Conservation (phyloP, 2,329 filamentous ascomycete species). For the Atkinsonella hypoxylon region DNA sequence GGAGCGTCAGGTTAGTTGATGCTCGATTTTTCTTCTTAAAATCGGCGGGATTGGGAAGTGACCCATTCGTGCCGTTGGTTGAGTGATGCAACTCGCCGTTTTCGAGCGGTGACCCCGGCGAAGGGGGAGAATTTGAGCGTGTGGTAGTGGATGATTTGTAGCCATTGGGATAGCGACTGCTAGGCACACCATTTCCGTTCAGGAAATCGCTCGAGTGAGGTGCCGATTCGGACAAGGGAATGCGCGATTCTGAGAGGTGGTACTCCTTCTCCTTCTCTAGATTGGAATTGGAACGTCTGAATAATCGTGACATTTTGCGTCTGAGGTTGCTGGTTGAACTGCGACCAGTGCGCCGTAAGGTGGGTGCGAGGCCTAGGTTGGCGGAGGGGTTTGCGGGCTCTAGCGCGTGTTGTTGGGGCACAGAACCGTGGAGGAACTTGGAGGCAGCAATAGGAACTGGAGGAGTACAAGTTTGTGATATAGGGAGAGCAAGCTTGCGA, state of each 20-base stretch:
- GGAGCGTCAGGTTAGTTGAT: conserved; percentile 37
- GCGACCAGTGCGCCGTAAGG: conserved; percentile 29
- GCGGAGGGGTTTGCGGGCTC: background rate
- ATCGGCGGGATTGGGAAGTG: conserved; percentile 30
- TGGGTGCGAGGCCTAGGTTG: conserved; percentile 12
- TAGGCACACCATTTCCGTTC: conserved; percentile 2
- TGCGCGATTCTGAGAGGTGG: conserved; percentile 10
- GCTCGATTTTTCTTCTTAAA: conserved; percentile 40
- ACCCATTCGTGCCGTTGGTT: conserved; percentile 13
- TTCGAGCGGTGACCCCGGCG: conserved; percentile 33
- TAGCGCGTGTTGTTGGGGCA: background rate
- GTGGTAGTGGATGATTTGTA: conserved; percentile 32
- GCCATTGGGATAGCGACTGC: conserved; percentile 32
- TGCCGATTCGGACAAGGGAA: conserved; percentile 12
- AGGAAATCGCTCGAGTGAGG: conserved; percentile 5
- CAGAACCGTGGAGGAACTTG: background rate
- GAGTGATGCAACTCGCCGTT: conserved; percentile 22
- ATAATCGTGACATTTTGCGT: conserved; percentile 38
- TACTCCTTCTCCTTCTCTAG: conserved; percentile 16
- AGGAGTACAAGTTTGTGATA: conserved; percentile 1
- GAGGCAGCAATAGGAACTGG: background rate
- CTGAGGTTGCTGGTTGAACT: conserved; percentile 32
- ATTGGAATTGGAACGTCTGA: conserved; percentile 30
- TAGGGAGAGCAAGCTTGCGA: conserved; percentile 9
- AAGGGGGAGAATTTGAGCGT: conserved; percentile 38